Percentiles rank a stretch among this genome's conserved stretches.
These are phyloP conservation scores for Flammula alnicola DNA, from an alignment of 1,284 basidiomycete genomes.

Conservation along the genomic window DNA sequence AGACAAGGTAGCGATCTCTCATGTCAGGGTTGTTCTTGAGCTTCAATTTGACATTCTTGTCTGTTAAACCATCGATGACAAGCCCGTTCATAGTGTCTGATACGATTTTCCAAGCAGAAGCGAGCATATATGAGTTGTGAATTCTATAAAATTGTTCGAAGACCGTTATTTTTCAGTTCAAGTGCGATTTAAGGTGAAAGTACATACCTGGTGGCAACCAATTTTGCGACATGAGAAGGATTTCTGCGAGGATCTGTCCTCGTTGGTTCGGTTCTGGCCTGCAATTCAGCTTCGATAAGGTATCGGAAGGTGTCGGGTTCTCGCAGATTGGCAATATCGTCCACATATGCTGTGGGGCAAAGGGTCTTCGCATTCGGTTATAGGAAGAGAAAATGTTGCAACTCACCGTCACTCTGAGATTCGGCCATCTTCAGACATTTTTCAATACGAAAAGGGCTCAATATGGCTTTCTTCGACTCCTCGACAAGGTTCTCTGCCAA, in stretches of 20 bases:
- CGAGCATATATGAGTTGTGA: conserved; percentile 78
- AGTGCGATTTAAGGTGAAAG: neutral
- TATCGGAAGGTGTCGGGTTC: conserved; percentile 63
- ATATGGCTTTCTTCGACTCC: conserved; percentile 58
- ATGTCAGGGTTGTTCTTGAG: conserved; percentile 54
- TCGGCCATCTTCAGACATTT: conserved; percentile 66
- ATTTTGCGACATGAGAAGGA: conserved; percentile 55
- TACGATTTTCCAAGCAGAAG: conserved; percentile 75
- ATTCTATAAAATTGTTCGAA: conserved; percentile 46
- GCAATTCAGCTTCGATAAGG: conserved; percentile 57
- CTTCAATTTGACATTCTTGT: conserved; percentile 52
- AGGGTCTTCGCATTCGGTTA: conserved; percentile 3
- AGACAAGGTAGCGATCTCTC: conserved; percentile 60
- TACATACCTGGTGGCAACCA: conserved; percentile 61
- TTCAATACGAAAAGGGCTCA: conserved; percentile 66
- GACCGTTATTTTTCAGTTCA: neutral
- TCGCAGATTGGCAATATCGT: conserved; percentile 66
- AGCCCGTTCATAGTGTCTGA: conserved; percentile 57
- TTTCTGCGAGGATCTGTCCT: conserved; percentile 43
- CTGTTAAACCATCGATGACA: conserved; percentile 53
- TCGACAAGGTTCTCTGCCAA: conserved; percentile 67
- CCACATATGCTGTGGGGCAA: conserved; percentile 55
- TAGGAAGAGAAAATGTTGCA: neutral
- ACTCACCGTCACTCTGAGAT: conserved; percentile 69
- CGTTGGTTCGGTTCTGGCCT: conserved; percentile 48